A percentile compares a stretch with the other conserved stretches of the same genome.
These are phyloP conservation scores for Murraya koenigii DNA, from an alignment of 345 rosid genomes.

Conservation along the genomic window DNA sequence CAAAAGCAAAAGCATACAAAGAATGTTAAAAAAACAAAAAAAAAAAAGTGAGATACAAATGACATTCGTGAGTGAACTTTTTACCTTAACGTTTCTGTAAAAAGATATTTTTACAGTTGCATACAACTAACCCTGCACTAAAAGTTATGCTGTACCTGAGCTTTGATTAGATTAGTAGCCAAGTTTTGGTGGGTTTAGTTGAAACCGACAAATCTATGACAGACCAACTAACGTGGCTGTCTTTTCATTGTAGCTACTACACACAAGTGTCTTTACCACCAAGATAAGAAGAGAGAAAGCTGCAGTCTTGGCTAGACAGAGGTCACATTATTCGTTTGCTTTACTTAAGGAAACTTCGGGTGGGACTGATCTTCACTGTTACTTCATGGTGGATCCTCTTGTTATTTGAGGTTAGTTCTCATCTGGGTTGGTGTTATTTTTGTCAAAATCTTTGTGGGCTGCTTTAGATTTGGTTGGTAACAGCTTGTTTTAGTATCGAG, in stretches of 20 bases:
- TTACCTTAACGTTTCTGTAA: neutral
- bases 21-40: neutral
- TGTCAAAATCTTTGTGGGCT: constrained; percentile 1
- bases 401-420: constrained; percentile 23
- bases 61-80: neutral
- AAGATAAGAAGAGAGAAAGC: neutral
- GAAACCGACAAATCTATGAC: constrained; percentile 12
- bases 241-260: neutral
- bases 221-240: constrained; percentile 10
- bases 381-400: constrained; percentile 3
- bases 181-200: neutral
- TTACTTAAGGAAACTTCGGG: constrained; percentile 21
- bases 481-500: neutral
- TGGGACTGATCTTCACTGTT: constrained; percentile 13
- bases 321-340: constrained; percentile 14
- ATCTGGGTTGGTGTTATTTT: constrained; percentile 28
- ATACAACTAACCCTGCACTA: neutral
- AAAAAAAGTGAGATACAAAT: neutral
- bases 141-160: neutral
- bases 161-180: neutral
- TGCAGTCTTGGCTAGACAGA: neutral
- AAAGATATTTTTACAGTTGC: neutral
- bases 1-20: neutral
- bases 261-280: constrained; percentile 4
- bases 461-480: constrained; percentile 11